Evolutionary conservation across 164 flowering plant genomes (phyloP).

Genomic region (Houttuynia cordata): DNA sequence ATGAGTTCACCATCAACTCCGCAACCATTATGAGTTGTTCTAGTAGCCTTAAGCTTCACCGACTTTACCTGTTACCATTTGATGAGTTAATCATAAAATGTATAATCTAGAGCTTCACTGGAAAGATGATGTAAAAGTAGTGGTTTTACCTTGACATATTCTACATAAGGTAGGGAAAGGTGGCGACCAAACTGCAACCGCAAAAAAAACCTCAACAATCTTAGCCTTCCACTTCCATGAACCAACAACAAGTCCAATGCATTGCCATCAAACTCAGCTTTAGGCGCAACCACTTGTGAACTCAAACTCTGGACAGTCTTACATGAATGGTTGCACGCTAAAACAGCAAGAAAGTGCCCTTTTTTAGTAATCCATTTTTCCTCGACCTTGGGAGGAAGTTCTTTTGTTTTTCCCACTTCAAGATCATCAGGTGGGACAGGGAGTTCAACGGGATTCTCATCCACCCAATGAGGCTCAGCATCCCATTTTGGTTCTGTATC

Average conservation of each 20-base stretch:
- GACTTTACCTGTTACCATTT: constrained; percentile 62
- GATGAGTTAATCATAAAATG: neutral
- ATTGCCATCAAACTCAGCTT: constrained; percentile 87
- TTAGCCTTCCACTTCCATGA: constrained; percentile 78
- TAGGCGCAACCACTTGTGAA: constrained; percentile 93
- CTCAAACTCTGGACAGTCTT: constrained; percentile 87
- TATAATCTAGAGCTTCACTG: neutral
- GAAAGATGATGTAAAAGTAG: neutral
- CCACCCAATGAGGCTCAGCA: constrained; percentile 8
- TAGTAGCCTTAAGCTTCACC: constrained; percentile 72
- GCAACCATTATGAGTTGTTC: constrained; percentile 60
- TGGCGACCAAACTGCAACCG: constrained; percentile 78
- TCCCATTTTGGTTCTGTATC: constrained; percentile 76
- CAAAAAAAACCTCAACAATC: constrained; percentile 69
- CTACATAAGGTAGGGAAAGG: constrained; percentile 85
- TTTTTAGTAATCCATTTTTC: constrained; percentile 68
- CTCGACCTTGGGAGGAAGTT: constrained; percentile 28
- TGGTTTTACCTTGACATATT: constrained; percentile 73
- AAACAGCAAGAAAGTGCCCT: constrained; percentile 78
- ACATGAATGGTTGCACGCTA: constrained; percentile 96
- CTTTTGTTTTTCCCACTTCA: constrained; percentile 33
- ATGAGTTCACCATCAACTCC: constrained; percentile 95
- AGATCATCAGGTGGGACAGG: constrained; percentile 56
- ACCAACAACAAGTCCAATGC: constrained; percentile 77
- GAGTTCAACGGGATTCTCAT: constrained; percentile 60